These are phyloP conservation scores for Sporothrix humicola DNA, from an alignment of 2,329 filamentous ascomycete genomes.

Conservation along the genomic window DNA sequence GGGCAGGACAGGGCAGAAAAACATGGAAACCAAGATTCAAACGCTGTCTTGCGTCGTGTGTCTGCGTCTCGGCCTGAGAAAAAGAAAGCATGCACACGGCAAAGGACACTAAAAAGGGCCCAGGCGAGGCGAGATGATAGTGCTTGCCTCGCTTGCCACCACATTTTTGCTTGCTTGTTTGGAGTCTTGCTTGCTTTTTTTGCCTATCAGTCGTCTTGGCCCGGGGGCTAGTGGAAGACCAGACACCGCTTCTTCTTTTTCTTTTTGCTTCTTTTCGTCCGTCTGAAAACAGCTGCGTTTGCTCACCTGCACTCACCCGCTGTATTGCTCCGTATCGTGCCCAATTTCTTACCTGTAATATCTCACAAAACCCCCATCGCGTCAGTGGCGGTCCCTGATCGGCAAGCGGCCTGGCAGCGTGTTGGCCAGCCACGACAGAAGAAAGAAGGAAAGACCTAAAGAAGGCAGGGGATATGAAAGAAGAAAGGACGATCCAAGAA, in stretches of 20 bases:
- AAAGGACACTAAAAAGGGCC: background rate
- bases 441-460: too few relatives aligned
- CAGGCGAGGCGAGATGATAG: background rate
- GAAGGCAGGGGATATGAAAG: background rate
- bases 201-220: background rate
- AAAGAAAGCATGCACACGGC: slow-evolving; percentile 10
- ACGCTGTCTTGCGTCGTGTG: background rate
- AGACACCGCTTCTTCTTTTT: background rate
- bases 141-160: background rate
- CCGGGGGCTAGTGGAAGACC: background rate
- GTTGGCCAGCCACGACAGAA: slow-evolving; percentile 13
- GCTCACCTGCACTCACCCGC: background rate
- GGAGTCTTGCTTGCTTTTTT: too few relatives aligned
- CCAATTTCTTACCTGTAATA: background rate
- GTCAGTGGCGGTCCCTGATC: slow-evolving; percentile 19
- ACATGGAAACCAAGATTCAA: slow-evolving; percentile 17
- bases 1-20: background rate
- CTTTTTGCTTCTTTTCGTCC: background rate
- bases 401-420: background rate
- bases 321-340: background rate
- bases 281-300: background rate
- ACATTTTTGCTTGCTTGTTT: too few relatives aligned
- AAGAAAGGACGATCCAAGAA: background rate
- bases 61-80: background rate
- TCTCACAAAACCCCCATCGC: slow-evolving; percentile 15